Conservation (phyloP, 140 eudicot species). For the Erigeron philadelphicus region DNA sequence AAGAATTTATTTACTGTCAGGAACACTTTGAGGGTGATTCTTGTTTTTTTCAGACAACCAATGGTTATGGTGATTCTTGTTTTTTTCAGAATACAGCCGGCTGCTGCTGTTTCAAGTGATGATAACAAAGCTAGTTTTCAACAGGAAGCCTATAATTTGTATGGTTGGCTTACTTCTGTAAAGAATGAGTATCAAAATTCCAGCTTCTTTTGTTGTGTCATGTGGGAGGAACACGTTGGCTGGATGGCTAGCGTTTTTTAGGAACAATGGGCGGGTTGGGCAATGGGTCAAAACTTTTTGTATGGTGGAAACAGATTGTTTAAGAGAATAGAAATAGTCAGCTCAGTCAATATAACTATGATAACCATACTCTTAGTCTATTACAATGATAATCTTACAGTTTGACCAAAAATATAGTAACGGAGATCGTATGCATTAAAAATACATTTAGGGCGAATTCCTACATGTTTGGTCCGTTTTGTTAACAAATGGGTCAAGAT, state of each 20-base stretch:
- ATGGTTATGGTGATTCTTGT: slow-evolving; percentile 21
- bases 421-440: background rate
- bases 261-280: no score
- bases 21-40: slow-evolving; percentile 15
- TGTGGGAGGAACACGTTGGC: background rate
- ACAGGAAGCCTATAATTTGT: background rate
- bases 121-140: slow-evolving; percentile 24
- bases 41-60: slow-evolving; percentile 18
- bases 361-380: no score
- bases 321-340: no score
- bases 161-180: slow-evolving; percentile 15
- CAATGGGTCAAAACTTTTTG: background rate
- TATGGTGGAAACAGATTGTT: background rate
- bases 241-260: background rate
- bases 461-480: background rate
- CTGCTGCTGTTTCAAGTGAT: slow-evolving; percentile 20
- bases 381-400: background rate
- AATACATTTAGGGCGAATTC: background rate
- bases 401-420: background rate
- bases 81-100: slow-evolving; percentile 5
- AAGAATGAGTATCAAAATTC: slow-evolving; percentile 20
- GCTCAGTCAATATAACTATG: no score
- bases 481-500: background rate
- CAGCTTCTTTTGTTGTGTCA: slow-evolving; percentile 19
- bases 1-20: slow-evolving; percentile 25